Evolutionary conservation across 2,329 filamentous ascomycete genomes (phyloP), one percentile per base, ranked within the genome.

Genomic region (Alternaria longipes): DNA sequence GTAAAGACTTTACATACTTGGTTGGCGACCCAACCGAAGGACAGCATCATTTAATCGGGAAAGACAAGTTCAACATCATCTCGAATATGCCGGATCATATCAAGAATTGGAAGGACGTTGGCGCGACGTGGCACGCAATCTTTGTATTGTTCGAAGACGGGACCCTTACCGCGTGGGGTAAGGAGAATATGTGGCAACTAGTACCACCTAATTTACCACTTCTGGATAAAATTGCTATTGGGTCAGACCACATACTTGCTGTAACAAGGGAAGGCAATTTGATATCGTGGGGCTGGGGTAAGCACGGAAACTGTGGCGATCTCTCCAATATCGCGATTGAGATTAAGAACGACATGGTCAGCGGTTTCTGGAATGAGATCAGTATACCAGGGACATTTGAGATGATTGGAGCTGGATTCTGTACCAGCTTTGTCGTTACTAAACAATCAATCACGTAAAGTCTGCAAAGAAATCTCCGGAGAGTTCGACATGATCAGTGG

Each of bases 251-350:
- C 78, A 88, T 87, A n/a, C 79, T 98, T 64, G 92, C 89, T 8
- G 79, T 94, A 26, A 88, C 91, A 0, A 80, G 80, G 9, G 82
- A 85, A 20, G 87, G 87, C 1, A 86, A 89, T 52, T 87, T 97
- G 1, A 80, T 96, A 50, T 87, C 92, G 1, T 98, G 94, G 93
- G 95, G 95, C 20, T 99, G 95, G 95, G 94, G 93, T 2, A 94
- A 98, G 79, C 95, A 99, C 80, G 95, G 95, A 1, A 99, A 99
- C 76, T 99, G 95, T 77, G 95, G 95, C 3, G 59, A 73, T 45
- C 28, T 73, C 7, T 64, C 41, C 1, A 56, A 18, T 1, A 24
- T 68, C 11, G 45, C 50, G 22, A 60, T 62, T 3, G 60, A 68
- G 6, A 46, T 71, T 1, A 66, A 67, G 47, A 71, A 74, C 5